phyloP scores from a whole-genome alignment of 352 stramenopile species.

The Globisporangium sylvaticum region DNA sequence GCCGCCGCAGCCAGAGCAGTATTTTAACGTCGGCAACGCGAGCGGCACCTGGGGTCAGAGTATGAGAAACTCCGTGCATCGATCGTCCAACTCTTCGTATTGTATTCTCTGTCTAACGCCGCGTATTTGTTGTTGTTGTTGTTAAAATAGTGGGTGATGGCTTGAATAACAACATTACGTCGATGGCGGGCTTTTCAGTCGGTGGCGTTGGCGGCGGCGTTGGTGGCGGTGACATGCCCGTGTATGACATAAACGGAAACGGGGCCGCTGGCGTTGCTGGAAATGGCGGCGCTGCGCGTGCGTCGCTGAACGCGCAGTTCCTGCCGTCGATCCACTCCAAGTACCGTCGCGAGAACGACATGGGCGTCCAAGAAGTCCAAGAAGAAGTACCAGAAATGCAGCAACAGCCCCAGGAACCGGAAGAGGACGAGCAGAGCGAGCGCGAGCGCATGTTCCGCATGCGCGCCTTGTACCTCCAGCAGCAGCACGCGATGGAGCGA shows the following conservation, averaged over 20 bases:
- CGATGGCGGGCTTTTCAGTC: constrained; percentile 1
- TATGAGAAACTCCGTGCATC: neutral
- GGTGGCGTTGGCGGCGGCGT: neutral
- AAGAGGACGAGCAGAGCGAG: constrained; percentile 11
- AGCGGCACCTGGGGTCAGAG: neutral
- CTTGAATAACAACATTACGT: neutral
- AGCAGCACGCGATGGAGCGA: constrained; percentile 15
- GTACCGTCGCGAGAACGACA: constrained; percentile 2
- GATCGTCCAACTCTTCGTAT: neutral
- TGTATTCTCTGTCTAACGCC: neutral
- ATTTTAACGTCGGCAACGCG: neutral
- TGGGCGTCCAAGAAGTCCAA: constrained; percentile 26
- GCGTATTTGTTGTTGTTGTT: neutral
- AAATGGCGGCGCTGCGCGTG: neutral
- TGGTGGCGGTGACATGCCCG: neutral
- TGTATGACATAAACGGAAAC: neutral
- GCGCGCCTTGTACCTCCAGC: constrained; percentile 15
- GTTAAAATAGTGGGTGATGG: neutral
- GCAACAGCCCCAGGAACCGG: constrained; percentile 20
- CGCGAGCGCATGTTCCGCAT: constrained; percentile 15
- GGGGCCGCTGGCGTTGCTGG: neutral
- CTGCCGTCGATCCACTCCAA: constrained; percentile 6
- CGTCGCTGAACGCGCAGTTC: constrained; percentile 8
- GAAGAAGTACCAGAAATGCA: constrained; percentile 27
- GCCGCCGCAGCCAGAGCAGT: neutral